These are phyloP conservation scores for Aegilops sharonensis DNA, from an alignment of 176 grass and related monocot genomes.

Conservation along the genomic window DNA sequence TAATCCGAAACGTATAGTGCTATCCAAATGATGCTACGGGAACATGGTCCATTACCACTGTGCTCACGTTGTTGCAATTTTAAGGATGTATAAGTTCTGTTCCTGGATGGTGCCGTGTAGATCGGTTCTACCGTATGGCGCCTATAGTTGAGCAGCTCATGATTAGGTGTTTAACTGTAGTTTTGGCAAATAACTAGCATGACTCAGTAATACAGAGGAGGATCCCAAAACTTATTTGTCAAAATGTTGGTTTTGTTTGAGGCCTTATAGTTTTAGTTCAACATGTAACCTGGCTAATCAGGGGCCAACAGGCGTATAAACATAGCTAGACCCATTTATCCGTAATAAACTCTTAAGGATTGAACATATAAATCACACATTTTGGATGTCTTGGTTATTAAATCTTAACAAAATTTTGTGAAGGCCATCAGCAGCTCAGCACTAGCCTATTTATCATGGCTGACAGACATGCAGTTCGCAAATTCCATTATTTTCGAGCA, in stretches of 20 bases:
- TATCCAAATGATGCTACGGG: not conserved
- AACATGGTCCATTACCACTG: not conserved
- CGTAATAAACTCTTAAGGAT: not conserved
- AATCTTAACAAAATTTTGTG: not conserved
- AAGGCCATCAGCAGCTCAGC: not conserved
- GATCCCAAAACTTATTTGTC: too few relatives aligned
- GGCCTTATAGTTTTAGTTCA: not conserved
- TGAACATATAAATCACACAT: not conserved
- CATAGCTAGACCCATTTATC: not conserved
- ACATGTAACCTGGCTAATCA: not conserved
- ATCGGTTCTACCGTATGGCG: not conserved
- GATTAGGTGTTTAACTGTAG: not conserved
- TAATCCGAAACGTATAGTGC: not conserved
- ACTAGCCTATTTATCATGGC: not conserved
- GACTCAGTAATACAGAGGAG: not conserved
- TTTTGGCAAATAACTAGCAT: not conserved
- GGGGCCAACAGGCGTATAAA: not conserved
- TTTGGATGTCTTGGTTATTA: not conserved
- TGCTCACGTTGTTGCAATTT: not conserved
- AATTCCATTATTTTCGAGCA: not conserved
- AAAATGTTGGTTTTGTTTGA: not conserved
- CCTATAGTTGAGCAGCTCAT: not conserved
- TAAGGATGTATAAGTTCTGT: not conserved
- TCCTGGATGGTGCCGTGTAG: not conserved
- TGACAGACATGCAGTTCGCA: not conserved